Base-by-base conservation (phyloP, 768 basidiomycete genomes). In the Kwoniella dendrophila region DNA sequence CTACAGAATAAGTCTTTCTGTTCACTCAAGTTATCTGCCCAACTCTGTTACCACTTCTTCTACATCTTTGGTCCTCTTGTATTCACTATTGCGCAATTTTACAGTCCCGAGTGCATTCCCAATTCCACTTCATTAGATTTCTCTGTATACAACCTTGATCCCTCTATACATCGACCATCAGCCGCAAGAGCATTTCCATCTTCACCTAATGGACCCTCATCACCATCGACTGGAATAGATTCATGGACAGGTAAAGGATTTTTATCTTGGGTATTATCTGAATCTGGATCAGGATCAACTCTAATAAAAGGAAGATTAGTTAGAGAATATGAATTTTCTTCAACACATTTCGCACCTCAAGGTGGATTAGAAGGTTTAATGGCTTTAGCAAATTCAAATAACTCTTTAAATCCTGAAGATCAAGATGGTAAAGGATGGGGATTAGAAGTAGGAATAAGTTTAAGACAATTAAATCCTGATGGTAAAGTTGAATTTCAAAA, bases 31-130 rank as follows among this genome's bases (percentile, higher is more conserved):
- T n/a, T n/a, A n/a, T n/a, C n/a, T n/a, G n/a, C n/a, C n/a, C n/a
- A n/a, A n/a, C n/a, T n/a, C n/a, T n/a, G n/a, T n/a, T n/a, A n/a
- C n/a, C n/a, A n/a, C n/a, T n/a, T n/a, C n/a, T n/a, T n/a, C n/a
- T n/a, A n/a, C n/a, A n/a, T n/a, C n/a, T n/a, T n/a, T n/a, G n/a
- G n/a, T n/a, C n/a, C n/a, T n/a, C n/a, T n/a, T n/a, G n/a, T n/a
- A n/a, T n/a, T n/a, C n/a, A 20, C 14, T 41, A 3, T 40, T 36
- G 12, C 32, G 18, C 4, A 56, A 2, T 18, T 6, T 24, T 24
- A 11, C 41, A 76, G 74, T 56, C 74, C 74, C 44, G 74, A 76
- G 60, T 72, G 72, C 45, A 63, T 73, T n/a, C 74, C 74, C 8
- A 61, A 69, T 26, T n/a, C 62, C 3, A 43, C 53, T 6, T 43